These are phyloP conservation scores for Coemansia biformis DNA, from an alignment of 192 early-diverging fungal species.

Conservation along the genomic window DNA sequence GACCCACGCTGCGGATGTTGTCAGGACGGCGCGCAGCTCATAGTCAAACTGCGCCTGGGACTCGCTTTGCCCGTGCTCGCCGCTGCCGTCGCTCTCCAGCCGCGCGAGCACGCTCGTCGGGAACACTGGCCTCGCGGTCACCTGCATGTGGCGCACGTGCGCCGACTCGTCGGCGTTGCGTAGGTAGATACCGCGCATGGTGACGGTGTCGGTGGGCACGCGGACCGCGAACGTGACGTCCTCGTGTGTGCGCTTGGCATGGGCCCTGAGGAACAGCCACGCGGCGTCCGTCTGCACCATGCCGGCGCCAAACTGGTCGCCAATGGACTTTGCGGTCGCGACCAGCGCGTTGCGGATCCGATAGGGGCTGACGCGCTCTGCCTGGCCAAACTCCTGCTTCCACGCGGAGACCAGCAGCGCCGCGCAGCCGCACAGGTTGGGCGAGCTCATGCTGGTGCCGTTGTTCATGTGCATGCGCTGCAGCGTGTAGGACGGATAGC, in stretches of 20 bases:
- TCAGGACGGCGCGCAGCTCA: conserved; percentile 71
- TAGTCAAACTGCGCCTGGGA: conserved; percentile 64
- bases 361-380: conserved; percentile 70
- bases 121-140: conserved; percentile 33
- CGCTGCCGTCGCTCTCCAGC: conserved; percentile 61
- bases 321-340: conserved; percentile 68
- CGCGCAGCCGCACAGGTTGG: conserved; percentile 86
- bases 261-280: conserved; percentile 70
- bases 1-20: conserved; percentile 73
- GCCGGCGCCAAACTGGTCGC: conserved; percentile 69
- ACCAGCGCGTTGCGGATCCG: conserved; percentile 74
- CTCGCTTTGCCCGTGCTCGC: conserved; percentile 51
- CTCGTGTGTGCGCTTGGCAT: conserved; percentile 53
- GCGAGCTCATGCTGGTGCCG: conserved; percentile 92
- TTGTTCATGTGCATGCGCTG: conserved; percentile 73
- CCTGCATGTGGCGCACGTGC: conserved; percentile 53
- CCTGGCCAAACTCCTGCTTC: conserved; percentile 56
- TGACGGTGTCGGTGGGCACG: conserved; percentile 3
- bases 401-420: conserved; percentile 80
- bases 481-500: conserved; percentile 76
- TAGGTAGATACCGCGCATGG: conserved; percentile 73
- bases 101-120: conserved; percentile 48
- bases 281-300: conserved; percentile 85
- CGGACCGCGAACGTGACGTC: conserved; percentile 65
- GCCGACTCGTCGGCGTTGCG: conserved; percentile 70